These are phyloP conservation scores for Lactarius tabidus DNA, from an alignment of 768 basidiomycete genomes.

Conservation along the genomic window DNA sequence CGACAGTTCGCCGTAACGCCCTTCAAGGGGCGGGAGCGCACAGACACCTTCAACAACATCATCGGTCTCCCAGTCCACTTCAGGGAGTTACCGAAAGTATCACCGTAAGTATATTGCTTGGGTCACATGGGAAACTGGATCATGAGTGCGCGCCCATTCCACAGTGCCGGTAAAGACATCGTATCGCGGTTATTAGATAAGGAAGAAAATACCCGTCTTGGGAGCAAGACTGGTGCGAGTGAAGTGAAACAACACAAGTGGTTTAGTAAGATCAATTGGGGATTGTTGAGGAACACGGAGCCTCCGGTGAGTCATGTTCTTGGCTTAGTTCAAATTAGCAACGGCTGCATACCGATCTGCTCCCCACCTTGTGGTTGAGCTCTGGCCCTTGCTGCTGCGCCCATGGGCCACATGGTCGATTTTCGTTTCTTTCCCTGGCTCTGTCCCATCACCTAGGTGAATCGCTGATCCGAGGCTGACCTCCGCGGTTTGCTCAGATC, in stretches of 20 bases:
- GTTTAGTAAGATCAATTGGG: slow-evolving; percentile 97
- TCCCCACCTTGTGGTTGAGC: neutral
- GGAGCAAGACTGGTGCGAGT: slow-evolving; percentile 91
- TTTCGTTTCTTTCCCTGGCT: neutral
- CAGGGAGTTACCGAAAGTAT: slow-evolving; percentile 78
- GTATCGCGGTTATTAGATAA: slow-evolving; percentile 87
- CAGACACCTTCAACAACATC: slow-evolving; percentile 96
- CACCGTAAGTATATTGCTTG: slow-evolving; percentile 30
- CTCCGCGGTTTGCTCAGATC: slow-evolving; percentile 51
- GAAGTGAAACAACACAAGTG: slow-evolving; percentile 99
- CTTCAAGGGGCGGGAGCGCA: slow-evolving; percentile 94
- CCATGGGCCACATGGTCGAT: neutral
- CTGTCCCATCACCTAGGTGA: neutral
- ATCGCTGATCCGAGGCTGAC: slow-evolving; percentile 5
- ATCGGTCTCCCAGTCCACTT: slow-evolving; percentile 81
- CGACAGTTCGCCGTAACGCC: slow-evolving; percentile 93
- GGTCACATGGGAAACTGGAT: neutral
- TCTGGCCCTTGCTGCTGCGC: neutral
- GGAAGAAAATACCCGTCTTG: slow-evolving; percentile 81
- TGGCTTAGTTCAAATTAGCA: slow-evolving; percentile 1
- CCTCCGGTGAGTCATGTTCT: slow-evolving; percentile 69
- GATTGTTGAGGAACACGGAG: slow-evolving; percentile 82
- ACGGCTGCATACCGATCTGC: neutral
- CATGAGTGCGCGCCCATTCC: slow-evolving; percentile 13
- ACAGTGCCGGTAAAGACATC: slow-evolving; percentile 84